These are phyloP conservation scores for Dictyostelium capitatum DNA, from an alignment of 78 protist species.

Conservation along the genomic window DNA sequence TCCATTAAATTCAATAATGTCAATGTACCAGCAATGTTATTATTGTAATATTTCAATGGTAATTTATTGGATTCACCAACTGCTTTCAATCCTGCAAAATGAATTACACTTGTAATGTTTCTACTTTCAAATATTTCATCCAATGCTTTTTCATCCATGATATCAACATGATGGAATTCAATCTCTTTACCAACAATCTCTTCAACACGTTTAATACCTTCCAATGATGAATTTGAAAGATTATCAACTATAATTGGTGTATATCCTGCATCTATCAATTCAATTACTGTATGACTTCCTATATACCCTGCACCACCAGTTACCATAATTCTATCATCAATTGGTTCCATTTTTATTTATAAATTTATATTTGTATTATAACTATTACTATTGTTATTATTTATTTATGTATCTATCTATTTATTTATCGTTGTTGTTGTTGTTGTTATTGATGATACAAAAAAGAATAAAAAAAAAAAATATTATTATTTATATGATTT, in stretches of 20 bases:
- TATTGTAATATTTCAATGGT: conserved; percentile 96
- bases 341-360: conserved; percentile 65
- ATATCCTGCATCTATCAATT: conserved; percentile 88
- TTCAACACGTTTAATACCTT: conserved; percentile 85
- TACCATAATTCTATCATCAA: conserved; percentile 83
- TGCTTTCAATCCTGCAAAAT: conserved; percentile 97
- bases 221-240: conserved; percentile 82
- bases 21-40: conserved; percentile 94
- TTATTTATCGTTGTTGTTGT: neutral
- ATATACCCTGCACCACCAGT: conserved; percentile 99
- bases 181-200: conserved; percentile 86
- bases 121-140: conserved; percentile 67
- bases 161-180: conserved; percentile 81
- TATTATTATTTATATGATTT: neutral
- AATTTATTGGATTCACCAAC: conserved; percentile 95
- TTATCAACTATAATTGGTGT: conserved; percentile 96
- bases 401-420: neutral
- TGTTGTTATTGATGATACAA: neutral
- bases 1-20: conserved; percentile 91
- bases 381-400: neutral
- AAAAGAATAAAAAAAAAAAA: neutral
- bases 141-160: conserved; percentile 80
- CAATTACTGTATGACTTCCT: conserved; percentile 96
- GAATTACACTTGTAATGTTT: conserved; percentile 86
- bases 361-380: neutral